Evolutionary conservation across 768 basidiomycete genomes (phyloP).

Genomic region (Russula dissimulans): DNA sequence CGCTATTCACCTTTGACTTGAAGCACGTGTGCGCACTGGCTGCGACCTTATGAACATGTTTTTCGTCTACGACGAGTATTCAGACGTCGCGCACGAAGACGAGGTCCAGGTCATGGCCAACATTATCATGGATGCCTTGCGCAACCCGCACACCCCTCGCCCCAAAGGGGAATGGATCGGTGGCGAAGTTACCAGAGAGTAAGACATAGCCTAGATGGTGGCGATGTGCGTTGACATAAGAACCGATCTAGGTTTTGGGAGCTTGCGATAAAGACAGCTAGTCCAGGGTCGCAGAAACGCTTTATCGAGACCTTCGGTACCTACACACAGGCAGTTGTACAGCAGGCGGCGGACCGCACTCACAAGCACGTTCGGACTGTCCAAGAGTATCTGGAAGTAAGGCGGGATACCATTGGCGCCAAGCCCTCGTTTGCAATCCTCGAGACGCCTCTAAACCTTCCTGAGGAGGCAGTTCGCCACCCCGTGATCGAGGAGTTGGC

Average conservation of each 20-base stretch:
- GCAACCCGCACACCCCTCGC: slow-evolving; percentile 20
- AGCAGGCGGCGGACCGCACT: slow-evolving; percentile 16
- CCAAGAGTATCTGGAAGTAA: slow-evolving; percentile 17
- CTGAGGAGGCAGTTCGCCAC: slow-evolving; percentile 14
- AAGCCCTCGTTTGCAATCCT: slow-evolving; percentile 18
- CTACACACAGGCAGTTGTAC: slow-evolving; percentile 16
- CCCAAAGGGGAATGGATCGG: slow-evolving; percentile 20
- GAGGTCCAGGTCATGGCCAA: slow-evolving; percentile 17
- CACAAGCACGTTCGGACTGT: slow-evolving; percentile 13
- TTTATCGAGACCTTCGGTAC: slow-evolving; percentile 18
- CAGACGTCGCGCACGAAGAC: slow-evolving; percentile 18
- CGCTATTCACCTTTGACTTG: neutral
- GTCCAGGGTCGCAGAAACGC: slow-evolving; percentile 12
- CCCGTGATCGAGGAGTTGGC: slow-evolving; percentile 11
- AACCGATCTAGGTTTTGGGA: slow-evolving; percentile 19
- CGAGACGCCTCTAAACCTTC: slow-evolving; percentile 14
- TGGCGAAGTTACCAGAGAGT: slow-evolving; percentile 22
- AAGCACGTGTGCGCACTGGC: slow-evolving; percentile 18
- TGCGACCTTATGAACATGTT: slow-evolving; percentile 25
- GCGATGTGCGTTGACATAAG: neutral
- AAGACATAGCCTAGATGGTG: neutral
- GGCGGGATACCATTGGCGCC: slow-evolving; percentile 17
- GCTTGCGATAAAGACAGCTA: slow-evolving; percentile 19
- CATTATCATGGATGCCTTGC: slow-evolving; percentile 22
- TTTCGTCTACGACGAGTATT: slow-evolving; percentile 24